Base-by-base conservation (phyloP, 495 filamentous ascomycete genomes). In the Talaromyces proteolyticus region DNA sequence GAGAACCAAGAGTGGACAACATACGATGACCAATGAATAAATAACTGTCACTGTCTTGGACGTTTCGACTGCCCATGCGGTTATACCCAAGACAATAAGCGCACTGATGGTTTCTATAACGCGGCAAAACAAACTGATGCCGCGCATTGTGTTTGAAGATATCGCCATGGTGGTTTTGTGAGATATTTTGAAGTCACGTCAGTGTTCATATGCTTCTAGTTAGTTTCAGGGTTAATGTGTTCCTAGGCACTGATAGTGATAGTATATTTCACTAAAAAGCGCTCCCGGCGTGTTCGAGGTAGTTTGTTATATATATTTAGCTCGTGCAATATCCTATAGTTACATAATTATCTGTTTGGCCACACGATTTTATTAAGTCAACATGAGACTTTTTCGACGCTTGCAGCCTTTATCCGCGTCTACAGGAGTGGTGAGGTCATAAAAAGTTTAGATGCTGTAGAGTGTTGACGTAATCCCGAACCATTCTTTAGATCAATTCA, bases 11-110 rank as follows among this genome's bases (percentile, higher is more conserved):
- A 2, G 16, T 19, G 26, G n/a, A n/a, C 39, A 40, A 60, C 53
- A 10, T 44, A 58, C 58, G 19, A 58, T 39, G 2, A 56, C 50
- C 10, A 60, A 23, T 7, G 55, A 23, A 16, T 40, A 60, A 14
- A 60, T 58, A 14, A 60, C 58, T n/a, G 58, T 56, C 7, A 60
- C 42, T 1, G 55, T 52, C 22, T 60, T 58, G 0, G 58, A 55
- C 0, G 50, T 39, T 10, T 23, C 29, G 25, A 37, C 52, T 43
- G 58, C 55, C 58, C 58, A 60, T 19, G 47, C 58, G 20, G 50
- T 56, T 47, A 60, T 58, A 8, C 55, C 58, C n/a, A 60, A 47
- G 8, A 60, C 53, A 18, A 60, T 29, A 3, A 60, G 22, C n/a
- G 58, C 43, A 17, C 56, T 61, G 38, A 48, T 6, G 7, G 24